Percentiles rank a stretch among this genome's conserved stretches.
Evolutionary conservation across 2,329 filamentous ascomycete genomes (phyloP).

Genomic region (Podosphaera xanthii): DNA sequence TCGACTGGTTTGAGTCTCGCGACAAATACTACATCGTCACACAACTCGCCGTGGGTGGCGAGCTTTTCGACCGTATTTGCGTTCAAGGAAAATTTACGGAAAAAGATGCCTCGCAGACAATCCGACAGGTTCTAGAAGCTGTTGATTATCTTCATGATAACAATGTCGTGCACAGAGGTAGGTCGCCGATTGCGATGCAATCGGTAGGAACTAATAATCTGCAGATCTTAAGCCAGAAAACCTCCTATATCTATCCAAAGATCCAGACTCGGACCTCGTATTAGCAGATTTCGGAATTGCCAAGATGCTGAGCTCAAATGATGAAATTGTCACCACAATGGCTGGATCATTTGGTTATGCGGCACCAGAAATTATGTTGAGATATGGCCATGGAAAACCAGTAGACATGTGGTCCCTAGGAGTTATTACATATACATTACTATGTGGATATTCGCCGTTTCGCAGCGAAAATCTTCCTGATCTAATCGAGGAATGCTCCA

Average conservation of each 20-base stretch:
- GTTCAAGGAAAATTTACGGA: conserved; percentile 96
- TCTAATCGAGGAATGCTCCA: conserved; percentile 81
- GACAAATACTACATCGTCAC: conserved; percentile 99
- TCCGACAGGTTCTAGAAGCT: conserved; percentile 77
- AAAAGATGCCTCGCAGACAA: conserved; percentile 79
- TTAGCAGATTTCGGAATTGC: conserved; percentile 96
- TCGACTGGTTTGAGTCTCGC: conserved; percentile 99
- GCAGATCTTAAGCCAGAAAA: conserved; percentile 95
- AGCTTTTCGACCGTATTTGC: conserved; percentile 94
- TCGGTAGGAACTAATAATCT: conserved; percentile 5
- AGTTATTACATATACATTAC: conserved; percentile 92
- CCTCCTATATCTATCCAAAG: conserved; percentile 69
- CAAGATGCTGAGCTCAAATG: conserved; percentile 81
- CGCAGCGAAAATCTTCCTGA: conserved; percentile 82
- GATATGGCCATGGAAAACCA: conserved; percentile 89
- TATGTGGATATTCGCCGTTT: conserved; percentile 97
- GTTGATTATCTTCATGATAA: conserved; percentile 88
- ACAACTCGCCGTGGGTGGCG: conserved; percentile 81
- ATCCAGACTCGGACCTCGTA: conserved; percentile 61
- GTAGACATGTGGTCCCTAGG: conserved; percentile 99
- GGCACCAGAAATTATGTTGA: conserved; percentile 93
- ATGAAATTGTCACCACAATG: conserved; percentile 92
- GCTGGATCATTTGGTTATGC: conserved; percentile 96
- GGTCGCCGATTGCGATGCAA: not conserved
- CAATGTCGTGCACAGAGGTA: conserved; percentile 88